phyloP scores from a whole-genome alignment of 495 filamentous ascomycete genomes.

The Podospora comata region DNA sequence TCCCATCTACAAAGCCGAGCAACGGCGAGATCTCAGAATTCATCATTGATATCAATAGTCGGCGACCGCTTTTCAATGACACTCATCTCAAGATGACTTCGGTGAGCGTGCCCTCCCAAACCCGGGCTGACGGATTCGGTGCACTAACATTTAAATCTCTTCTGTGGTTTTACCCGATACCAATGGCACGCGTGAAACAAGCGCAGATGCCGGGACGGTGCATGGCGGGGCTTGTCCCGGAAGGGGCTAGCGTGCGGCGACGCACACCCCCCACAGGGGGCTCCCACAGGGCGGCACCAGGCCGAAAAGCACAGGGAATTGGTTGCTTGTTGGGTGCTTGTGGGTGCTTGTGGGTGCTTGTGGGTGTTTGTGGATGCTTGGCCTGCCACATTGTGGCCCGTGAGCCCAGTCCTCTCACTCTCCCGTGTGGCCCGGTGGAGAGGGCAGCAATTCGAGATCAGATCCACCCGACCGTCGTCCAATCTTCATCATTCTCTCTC shows the following conservation, averaged over 20 bases:
- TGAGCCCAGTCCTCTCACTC: neutral
- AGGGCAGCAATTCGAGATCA: conserved; percentile 34
- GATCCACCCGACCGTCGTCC: conserved; percentile 19
- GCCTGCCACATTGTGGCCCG: neutral
- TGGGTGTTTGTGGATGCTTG: neutral
- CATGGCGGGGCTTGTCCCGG: neutral
- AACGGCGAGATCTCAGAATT: neutral
- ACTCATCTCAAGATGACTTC: neutral
- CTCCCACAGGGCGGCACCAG: too few relatives aligned
- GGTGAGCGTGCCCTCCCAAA: neutral
- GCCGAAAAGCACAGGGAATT: neutral
- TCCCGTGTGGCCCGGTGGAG: conserved; percentile 2
- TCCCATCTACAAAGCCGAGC: neutral
- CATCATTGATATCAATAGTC: neutral
- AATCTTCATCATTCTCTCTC: conserved; percentile 32
- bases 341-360: too few relatives aligned
- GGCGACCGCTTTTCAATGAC: neutral
- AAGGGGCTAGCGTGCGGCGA: conserved; percentile 14
- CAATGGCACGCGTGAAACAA: conserved; percentile 20
- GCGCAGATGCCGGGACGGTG: neutral
- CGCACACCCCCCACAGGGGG: conserved; percentile 2
- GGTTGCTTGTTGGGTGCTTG: neutral
- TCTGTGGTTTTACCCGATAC: conserved; percentile 13
- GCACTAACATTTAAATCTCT: conserved; percentile 30
- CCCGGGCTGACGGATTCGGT: neutral